Base-by-base conservation (phyloP, 371 early-diverging fungal species). In the Mucor indicus region DNA sequence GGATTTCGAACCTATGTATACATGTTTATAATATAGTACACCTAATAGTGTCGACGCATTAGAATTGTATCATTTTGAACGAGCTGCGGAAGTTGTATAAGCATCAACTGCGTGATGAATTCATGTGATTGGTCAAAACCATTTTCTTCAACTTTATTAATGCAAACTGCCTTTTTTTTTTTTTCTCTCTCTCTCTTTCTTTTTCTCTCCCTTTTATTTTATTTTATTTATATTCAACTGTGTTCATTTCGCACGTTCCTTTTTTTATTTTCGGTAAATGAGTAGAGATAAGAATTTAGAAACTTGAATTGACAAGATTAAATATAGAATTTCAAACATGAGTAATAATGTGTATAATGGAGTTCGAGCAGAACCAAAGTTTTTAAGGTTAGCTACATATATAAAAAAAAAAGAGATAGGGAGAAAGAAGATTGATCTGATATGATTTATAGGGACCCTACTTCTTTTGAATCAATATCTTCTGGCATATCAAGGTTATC, bases 401-500 rank as follows among this genome's bases (percentile, higher is more conserved):
- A 17, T 16, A 19, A n/a, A n/a, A n/a, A n/a, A n/a, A n/a, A n/a
- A n/a, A n/a, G n/a, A n/a, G n/a, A n/a, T n/a, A n/a, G n/a, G n/a
- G n/a, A n/a, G n/a, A n/a, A n/a, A n/a, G n/a, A n/a, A n/a, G n/a
- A n/a, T n/a, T n/a, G n/a, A n/a, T n/a, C n/a, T n/a, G n/a, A n/a
- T n/a, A n/a, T n/a, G n/a, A n/a, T n/a, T 16, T 12, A 25, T 37
- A 83, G 81, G 50, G 81, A 80, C 51, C 83, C 81, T 13, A 79
- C 83, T 23, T 74, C 81, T 15, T 54, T 83, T 21, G 83, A 83
- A 56, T 75, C 76, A 8, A 55, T 83, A 29, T 79, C 81, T 9
- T 77, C 77, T 12, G 80, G 75, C 25, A 53, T 79, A 50, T 73
- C 77, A 22, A 78, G 77, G 27, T 58, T 83, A 20, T 81, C 83